Evolutionary conservation across 164 flowering plant species (phyloP).

Genomic region (Dillenia suffruticosa): DNA sequence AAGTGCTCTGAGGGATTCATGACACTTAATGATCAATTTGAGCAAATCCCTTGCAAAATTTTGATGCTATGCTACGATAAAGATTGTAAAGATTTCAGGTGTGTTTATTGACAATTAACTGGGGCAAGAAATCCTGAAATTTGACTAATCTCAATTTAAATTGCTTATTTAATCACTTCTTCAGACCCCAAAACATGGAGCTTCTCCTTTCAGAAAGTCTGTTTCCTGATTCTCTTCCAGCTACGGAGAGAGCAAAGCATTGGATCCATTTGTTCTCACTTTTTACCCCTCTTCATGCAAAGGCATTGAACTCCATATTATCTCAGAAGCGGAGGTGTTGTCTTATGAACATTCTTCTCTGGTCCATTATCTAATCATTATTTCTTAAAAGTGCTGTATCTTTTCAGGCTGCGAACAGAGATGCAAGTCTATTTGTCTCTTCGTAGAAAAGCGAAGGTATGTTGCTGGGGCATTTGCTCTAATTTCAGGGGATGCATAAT

Average conservation of each 20-base stretch:
- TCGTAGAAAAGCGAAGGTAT: slow-evolving; percentile 62
- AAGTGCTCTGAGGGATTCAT: slow-evolving; percentile 52
- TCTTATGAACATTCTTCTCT: slow-evolving; percentile 1
- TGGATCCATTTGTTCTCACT: slow-evolving; percentile 73
- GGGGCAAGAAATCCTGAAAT: not conserved
- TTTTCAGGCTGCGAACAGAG: slow-evolving; percentile 74
- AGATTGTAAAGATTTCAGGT: slow-evolving; percentile 91
- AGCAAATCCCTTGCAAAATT: slow-evolving; percentile 78
- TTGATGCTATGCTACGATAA: slow-evolving; percentile 85
- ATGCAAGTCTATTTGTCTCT: slow-evolving; percentile 56
- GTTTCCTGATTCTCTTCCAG: slow-evolving; percentile 65
- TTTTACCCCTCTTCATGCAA: slow-evolving; percentile 54
- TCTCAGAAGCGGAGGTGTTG: slow-evolving; percentile 76
- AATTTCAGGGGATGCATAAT: not conserved
- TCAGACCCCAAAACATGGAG: slow-evolving; percentile 81
- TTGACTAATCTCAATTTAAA: not conserved
- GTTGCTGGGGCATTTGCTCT: not conserved
- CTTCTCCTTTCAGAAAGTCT: slow-evolving; percentile 66
- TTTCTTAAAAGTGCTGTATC: slow-evolving; percentile 7
- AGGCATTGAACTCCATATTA: slow-evolving; percentile 66
- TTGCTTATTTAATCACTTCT: slow-evolving; percentile 7
- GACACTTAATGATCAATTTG: slow-evolving; percentile 41
- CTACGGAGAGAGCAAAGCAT: slow-evolving; percentile 65
- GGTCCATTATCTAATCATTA: not conserved
- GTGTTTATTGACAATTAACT: slow-evolving; percentile 8